Evolutionary conservation across 352 stramenopile genomes (phyloP).

Genomic region (Pythium phragmitis): DNA sequence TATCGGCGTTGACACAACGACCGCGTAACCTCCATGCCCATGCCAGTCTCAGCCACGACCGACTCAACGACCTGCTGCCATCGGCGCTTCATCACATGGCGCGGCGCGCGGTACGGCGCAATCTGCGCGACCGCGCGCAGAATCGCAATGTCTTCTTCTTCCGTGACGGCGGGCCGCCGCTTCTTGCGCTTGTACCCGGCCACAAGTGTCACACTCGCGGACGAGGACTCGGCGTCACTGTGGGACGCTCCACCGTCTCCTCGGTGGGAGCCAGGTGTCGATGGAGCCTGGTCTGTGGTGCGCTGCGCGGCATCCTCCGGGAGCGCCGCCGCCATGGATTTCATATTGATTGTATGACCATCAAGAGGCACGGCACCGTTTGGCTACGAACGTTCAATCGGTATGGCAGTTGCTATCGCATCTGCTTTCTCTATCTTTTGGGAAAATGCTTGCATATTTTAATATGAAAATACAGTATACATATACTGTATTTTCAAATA

Average conservation of each 20-base stretch:
- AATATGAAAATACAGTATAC: background rate
- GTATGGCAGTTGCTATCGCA: no score
- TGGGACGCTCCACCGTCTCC: background rate
- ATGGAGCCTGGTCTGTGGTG: background rate
- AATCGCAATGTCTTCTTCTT: slow-evolving; percentile 19
- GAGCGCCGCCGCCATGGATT: background rate
- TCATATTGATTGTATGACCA: background rate
- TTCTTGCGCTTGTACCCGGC: slow-evolving; percentile 9
- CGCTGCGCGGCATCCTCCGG: background rate
- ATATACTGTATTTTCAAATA: background rate
- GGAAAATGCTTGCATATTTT: background rate
- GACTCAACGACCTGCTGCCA: slow-evolving; percentile 17
- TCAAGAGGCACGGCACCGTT: no score
- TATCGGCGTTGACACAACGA: slow-evolving; percentile 17
- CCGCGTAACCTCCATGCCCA: background rate
- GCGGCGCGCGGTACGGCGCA: background rate
- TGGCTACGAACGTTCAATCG: no score
- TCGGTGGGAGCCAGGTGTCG: background rate
- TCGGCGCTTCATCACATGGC: background rate
- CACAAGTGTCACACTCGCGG: background rate
- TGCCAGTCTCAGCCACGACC: background rate
- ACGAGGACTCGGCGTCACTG: background rate
- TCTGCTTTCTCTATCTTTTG: no score
- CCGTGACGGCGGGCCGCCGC: slow-evolving; percentile 7
- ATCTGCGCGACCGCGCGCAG: slow-evolving; percentile 11